These are phyloP conservation scores for Monosporascus sp. DNA, from an alignment of 2,329 filamentous ascomycete species.

Conservation along the genomic window DNA sequence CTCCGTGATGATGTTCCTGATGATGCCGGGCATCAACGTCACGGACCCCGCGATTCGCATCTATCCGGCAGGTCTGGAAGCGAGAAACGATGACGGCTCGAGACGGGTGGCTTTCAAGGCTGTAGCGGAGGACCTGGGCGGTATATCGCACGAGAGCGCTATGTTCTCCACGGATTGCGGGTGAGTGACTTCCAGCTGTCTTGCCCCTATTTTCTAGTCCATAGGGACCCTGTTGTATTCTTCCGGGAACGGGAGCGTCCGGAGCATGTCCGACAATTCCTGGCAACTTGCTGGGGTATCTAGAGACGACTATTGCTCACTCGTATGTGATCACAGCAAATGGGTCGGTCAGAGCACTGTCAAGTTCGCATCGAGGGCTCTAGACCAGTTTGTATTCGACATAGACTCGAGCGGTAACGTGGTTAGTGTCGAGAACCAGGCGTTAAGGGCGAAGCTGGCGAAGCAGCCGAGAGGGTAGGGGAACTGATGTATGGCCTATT, in stretches of 20 bases:
- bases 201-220: no score
- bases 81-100: conserved; percentile 2
- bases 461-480: conserved; percentile 1
- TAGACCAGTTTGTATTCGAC: conserved; percentile 26
- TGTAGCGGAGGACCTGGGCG: conserved; percentile 20
- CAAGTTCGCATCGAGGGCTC: conserved; percentile 23
- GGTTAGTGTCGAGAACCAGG: conserved; percentile 19
- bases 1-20: conserved; percentile 17
- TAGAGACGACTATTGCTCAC: no score
- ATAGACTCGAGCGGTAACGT: conserved; percentile 13
- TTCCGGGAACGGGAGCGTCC: no score
- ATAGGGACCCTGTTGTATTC: no score
- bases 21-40: conserved; percentile 19
- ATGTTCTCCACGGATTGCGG: conserved; percentile 27
- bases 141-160: conserved; percentile 8
- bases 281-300: no score
- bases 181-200: no score
- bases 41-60: conserved; percentile 19
- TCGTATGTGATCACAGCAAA: conserved; percentile 1
- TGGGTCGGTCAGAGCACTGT: conserved; percentile 23
- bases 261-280: no score
- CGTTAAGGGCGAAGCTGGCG: conserved; percentile 15
- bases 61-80: conserved; percentile 22
- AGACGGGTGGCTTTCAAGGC: conserved; percentile 20
- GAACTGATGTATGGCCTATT: no score